phyloP scores from a whole-genome alignment of 2,329 filamentous ascomycete species.

The Colletotrichum gigasporum region DNA sequence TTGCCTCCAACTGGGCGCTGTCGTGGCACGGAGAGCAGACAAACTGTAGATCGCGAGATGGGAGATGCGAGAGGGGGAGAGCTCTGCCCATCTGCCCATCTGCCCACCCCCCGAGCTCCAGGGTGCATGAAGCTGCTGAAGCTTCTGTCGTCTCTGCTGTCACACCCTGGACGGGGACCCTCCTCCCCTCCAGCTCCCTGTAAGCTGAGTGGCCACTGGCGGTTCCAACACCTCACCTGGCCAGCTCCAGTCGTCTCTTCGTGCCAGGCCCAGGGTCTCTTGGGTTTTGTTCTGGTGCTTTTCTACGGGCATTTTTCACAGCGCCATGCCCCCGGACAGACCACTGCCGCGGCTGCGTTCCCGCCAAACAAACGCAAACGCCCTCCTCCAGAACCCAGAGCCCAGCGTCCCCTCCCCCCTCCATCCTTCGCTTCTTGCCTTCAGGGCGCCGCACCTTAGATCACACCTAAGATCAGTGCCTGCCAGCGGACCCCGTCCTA shows the following conservation, averaged over 20 bases:
- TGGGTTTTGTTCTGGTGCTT: conserved; percentile 16
- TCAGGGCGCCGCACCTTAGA: neutral
- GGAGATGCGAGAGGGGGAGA: no score
- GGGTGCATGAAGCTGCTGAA: conserved; percentile 29
- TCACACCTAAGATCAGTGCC: conserved; percentile 15
- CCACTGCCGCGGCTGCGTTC: conserved; percentile 7
- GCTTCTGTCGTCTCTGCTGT: conserved; percentile 30
- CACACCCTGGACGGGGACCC: conserved; percentile 8
- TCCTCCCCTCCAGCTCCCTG: conserved; percentile 8
- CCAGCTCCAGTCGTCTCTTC: no score
- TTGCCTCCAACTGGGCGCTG: no score
- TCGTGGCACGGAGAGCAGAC: no score
- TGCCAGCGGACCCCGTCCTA: neutral
- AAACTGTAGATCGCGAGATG: no score
- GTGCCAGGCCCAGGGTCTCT: neutral
- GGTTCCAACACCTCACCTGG: neutral
- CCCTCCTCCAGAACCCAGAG: neutral
- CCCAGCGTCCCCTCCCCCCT: no score
- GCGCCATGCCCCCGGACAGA: neutral
- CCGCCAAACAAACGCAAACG: conserved; percentile 18
- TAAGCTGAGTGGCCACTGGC: no score
- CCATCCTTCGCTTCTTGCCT: no score
- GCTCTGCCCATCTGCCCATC: no score
- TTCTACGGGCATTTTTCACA: conserved; percentile 2
- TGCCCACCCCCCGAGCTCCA: conserved; percentile 11